phyloP scores from a whole-genome alignment of 805 yeast genomes.

The Candida berthetii region DNA sequence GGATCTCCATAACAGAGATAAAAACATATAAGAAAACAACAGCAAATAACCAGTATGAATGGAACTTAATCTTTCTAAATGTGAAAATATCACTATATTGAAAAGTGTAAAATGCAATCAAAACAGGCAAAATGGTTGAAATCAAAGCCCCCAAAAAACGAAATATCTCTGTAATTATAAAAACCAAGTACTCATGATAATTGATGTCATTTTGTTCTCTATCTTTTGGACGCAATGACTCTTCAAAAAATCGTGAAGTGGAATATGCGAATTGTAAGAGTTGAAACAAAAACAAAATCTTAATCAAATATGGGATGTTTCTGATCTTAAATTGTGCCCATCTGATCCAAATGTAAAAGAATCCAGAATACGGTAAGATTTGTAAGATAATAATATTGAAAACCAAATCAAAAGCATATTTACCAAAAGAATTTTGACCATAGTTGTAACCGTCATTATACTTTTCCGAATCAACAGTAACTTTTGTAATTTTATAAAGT shows the following conservation, averaged over 20 bases:
- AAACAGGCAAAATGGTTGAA: neutral
- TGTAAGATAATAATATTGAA: neutral
- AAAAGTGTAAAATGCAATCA: neutral
- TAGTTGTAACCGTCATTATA: too few relatives aligned
- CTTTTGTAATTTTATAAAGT: neutral
- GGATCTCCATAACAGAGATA: too few relatives aligned
- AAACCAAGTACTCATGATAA: too few relatives aligned
- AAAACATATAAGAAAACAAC: neutral
- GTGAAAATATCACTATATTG: neutral
- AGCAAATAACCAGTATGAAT: neutral
- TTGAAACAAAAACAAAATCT: neutral
- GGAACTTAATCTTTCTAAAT: neutral
- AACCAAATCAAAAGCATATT: too few relatives aligned
- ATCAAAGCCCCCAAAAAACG: too few relatives aligned
- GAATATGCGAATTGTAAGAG: too few relatives aligned
- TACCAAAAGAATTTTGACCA: neutral
- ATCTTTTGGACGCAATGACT: too few relatives aligned
- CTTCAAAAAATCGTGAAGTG: too few relatives aligned
- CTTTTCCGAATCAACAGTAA: neutral
- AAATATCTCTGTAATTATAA: too few relatives aligned
- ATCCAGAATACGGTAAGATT: neutral
- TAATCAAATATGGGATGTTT: neutral
- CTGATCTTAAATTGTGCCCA: neutral
- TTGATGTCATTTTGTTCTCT: too few relatives aligned
- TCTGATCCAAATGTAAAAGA: neutral